These are phyloP conservation scores for Hymenoscyphus linearis DNA, from an alignment of 2,329 filamentous ascomycete species.

Conservation along the genomic window DNA sequence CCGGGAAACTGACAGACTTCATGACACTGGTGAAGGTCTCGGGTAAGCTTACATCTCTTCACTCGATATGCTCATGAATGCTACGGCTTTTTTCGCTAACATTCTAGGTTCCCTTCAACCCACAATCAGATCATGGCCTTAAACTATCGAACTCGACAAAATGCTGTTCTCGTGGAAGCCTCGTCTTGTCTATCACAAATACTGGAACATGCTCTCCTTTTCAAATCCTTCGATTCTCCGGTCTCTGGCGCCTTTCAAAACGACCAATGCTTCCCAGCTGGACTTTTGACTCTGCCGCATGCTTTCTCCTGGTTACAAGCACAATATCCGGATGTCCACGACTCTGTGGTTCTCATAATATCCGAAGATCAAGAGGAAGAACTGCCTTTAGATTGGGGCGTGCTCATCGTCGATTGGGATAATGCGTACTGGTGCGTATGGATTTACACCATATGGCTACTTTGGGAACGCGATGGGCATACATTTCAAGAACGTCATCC, in stretches of 20 bases:
- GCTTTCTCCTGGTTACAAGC: slow-evolving; percentile 20
- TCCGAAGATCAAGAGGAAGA: slow-evolving; percentile 25
- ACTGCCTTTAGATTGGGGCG: slow-evolving; percentile 24
- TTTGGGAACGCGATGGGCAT: slow-evolving; percentile 12
- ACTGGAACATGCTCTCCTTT: not conserved
- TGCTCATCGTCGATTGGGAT: slow-evolving; percentile 25
- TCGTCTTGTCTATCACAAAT: slow-evolving; percentile 4
- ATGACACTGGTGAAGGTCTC: slow-evolving; percentile 7
- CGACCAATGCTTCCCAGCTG: not conserved
- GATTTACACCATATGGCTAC: slow-evolving; percentile 19
- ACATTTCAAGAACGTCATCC: slow-evolving; percentile 8
- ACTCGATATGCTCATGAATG: not conserved
- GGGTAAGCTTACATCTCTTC: slow-evolving; percentile 5
- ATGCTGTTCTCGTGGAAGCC: slow-evolving; percentile 15
- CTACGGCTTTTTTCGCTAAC: not conserved
- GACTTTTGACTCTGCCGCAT: slow-evolving; percentile 21
- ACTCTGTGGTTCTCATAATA: slow-evolving; percentile 14
- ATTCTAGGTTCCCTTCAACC: slow-evolving; percentile 18
- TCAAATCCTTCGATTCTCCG: slow-evolving; percentile 11
- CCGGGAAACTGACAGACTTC: slow-evolving; percentile 15
- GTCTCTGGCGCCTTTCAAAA: not conserved
- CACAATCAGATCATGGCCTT: slow-evolving; percentile 24
- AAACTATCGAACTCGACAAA: slow-evolving; percentile 22
- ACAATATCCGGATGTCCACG: slow-evolving; percentile 12
- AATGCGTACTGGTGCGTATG: slow-evolving; percentile 25